A percentile compares a stretch with the other conserved stretches of the same genome.
Conservation (phyloP, 2,329 filamentous ascomycete genomes). For the Cercospora sesami region DNA sequence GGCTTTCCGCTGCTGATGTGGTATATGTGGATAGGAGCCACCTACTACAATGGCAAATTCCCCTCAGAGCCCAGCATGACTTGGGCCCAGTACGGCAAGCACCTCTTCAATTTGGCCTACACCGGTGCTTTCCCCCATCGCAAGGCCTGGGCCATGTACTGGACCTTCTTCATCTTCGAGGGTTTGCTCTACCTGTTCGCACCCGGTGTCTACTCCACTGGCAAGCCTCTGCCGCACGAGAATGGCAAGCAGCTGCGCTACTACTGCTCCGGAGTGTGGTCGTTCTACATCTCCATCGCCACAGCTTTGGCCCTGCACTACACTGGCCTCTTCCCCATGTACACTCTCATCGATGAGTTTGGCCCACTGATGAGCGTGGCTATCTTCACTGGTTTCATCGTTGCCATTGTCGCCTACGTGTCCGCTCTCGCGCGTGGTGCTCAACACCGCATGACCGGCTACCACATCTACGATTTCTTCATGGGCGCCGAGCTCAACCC, state of each 20-base stretch:
- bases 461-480: conserved; percentile 82
- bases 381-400: conserved; percentile 84
- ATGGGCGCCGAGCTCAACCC: conserved; percentile 88
- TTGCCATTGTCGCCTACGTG: conserved; percentile 80
- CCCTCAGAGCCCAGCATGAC: conserved; percentile 56
- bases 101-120: conserved; percentile 72
- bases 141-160: conserved; percentile 91
- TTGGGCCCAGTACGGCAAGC: conserved; percentile 67
- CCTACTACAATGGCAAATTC: conserved; percentile 83
- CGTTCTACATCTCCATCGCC: conserved; percentile 82
- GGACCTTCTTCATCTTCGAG: conserved; percentile 86
- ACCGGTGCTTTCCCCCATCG: conserved; percentile 79
- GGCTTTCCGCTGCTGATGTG: conserved; percentile 95
- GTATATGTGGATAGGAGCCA: conserved; percentile 98
- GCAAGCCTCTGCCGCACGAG: conserved; percentile 81
- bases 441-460: conserved; percentile 88
- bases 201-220: conserved; percentile 83
- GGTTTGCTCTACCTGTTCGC: conserved; percentile 78
- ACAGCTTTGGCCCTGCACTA: conserved; percentile 73
- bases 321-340: conserved; percentile 81
- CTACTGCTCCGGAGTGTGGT: conserved; percentile 88
- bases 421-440: conserved; percentile 78
- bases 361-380: conserved; percentile 89
- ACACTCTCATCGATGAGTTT: conserved; percentile 92
- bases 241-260: conserved; percentile 85